These are phyloP conservation scores for Colletotrichum sp. DNA, from an alignment of 2,329 filamentous ascomycete genomes.

Conservation along the genomic window DNA sequence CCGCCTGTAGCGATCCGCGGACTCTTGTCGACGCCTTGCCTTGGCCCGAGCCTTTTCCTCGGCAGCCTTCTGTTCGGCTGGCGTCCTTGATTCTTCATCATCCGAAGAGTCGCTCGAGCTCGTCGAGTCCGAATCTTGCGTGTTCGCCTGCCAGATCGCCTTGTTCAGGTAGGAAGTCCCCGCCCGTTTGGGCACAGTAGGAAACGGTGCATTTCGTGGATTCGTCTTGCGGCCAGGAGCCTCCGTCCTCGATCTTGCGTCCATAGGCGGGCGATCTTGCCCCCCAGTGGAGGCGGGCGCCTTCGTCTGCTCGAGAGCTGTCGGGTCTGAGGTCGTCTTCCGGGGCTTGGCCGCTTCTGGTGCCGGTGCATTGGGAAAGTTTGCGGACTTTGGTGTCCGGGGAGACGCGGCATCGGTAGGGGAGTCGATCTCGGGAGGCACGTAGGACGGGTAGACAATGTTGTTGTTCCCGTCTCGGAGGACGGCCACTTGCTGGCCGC, in stretches of 20 bases:
- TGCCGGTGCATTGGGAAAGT: neutral
- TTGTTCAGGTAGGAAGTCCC: conserved; percentile 34
- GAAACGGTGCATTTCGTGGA: conserved; percentile 17
- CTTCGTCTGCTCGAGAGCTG: neutral
- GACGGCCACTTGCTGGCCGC: conserved; percentile 32
- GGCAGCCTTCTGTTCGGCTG: neutral
- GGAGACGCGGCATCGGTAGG: neutral
- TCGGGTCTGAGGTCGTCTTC: conserved; percentile 21
- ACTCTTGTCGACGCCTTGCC: conserved; percentile 6
- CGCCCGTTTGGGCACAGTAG: conserved; percentile 25
- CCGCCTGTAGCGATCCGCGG: conserved; percentile 47
- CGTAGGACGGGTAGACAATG: conserved; percentile 35
- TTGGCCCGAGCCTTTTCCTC: conserved; percentile 1
- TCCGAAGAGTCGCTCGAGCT: conserved; percentile 29
- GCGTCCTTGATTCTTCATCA: conserved; percentile 18
- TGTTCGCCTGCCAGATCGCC: conserved; percentile 26
- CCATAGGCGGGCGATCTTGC: conserved; percentile 17
- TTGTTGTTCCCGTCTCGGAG: conserved; percentile 34
- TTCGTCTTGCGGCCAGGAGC: conserved; percentile 10
- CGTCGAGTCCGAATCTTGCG: conserved; percentile 24
- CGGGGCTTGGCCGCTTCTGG: neutral
- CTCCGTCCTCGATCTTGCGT: conserved; percentile 28
- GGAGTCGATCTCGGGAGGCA: conserved; percentile 33
- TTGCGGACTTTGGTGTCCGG: neutral
- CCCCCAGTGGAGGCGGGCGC: neutral